Conservation (phyloP, 768 basidiomycete genomes). For the Suillus sp. region DNA sequence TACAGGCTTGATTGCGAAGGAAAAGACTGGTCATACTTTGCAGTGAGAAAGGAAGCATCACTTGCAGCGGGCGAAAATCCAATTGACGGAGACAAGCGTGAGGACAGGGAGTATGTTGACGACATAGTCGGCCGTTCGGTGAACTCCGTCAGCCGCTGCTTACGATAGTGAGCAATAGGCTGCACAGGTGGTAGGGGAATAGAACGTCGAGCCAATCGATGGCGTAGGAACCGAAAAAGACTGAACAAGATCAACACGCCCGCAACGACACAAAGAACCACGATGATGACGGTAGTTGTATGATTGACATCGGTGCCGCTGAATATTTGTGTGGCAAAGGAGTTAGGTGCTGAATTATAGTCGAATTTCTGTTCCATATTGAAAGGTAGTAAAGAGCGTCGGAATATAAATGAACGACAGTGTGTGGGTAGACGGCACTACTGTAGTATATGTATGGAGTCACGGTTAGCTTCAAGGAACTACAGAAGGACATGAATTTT, state of each 20-base stretch:
- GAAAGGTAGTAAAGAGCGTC: constrained; percentile 5
- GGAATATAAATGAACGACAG: not conserved
- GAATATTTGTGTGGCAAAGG: not conserved
- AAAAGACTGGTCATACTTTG: constrained; percentile 26
- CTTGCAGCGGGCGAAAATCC: constrained; percentile 32
- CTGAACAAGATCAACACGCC: constrained; percentile 40
- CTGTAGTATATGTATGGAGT: not conserved
- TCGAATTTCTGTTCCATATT: not conserved
- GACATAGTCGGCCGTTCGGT: constrained; percentile 27
- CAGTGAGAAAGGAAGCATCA: constrained; percentile 32
- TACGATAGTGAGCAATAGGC: constrained; percentile 62
- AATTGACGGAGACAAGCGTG: constrained; percentile 26
- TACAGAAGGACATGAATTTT: not conserved
- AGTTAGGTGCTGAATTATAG: not conserved
- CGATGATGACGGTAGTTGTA: constrained; percentile 47
- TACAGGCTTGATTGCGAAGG: constrained; percentile 19
- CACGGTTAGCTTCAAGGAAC: not conserved
- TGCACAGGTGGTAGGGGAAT: constrained; percentile 66
- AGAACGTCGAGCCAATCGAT: constrained; percentile 33
- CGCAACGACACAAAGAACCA: constrained; percentile 49
- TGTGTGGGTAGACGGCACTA: not conserved
- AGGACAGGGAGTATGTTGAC: constrained; percentile 28
- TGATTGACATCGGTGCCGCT: constrained; percentile 3
- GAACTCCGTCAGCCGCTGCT: constrained; percentile 48
- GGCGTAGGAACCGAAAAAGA: constrained; percentile 41